Base-by-base conservation (phyloP, 2,329 filamentous ascomycete genomes). In the Phyllosticta paracitricarpa region DNA sequence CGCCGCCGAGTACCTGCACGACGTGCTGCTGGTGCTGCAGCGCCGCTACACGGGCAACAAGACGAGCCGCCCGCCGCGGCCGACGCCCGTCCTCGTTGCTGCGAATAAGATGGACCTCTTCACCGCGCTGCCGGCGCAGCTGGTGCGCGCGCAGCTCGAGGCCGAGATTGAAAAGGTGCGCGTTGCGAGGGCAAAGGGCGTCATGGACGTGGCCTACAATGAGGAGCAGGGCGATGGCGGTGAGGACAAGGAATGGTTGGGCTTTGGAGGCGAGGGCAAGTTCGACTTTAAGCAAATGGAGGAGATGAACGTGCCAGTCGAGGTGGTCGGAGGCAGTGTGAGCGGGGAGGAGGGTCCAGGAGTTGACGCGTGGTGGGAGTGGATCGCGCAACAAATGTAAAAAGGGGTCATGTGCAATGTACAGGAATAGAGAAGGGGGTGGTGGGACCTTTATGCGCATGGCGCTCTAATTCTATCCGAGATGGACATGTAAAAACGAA, bases 71-170 rank as follows among this genome's bases (percentile, higher is more conserved):
- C 79, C 78, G 0, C 81, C 83, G 0, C 76, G 79, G 24, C 79
- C 83, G 24, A 81, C 94, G 8, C 86, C 89, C 0, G 81, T 99
- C 7, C 81, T 99, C 40, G 79, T 99, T 35, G 92, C 91, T 1
- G 92, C 91, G 59, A 99, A 97, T 76, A 99, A 99, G 81, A 83
- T 91, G 71, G 94, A 99, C 73, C 81, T 99, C 0, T 99, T 99
- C 72, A 97, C 94, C 0, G 91, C 93, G 7, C 77, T 97, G 58
- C 94, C 94, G 0, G 84, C 89, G 0, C 81, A 83, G 5, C 79
- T 95, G 33, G 89, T 97, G 63, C 87, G 84, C 73, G 81, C 81
- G 59, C 84, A 83, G 65, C 79, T 99, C 14, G 92, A 97, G 76
- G 79, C 81, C 12, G 93, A 97, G 73, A 84, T 97, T 63, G 84